Evolutionary conservation across 148 eudicot species (phyloP), one percentile per base, ranked within the genome.

Genomic region (Salicornia ramosissima): DNA sequence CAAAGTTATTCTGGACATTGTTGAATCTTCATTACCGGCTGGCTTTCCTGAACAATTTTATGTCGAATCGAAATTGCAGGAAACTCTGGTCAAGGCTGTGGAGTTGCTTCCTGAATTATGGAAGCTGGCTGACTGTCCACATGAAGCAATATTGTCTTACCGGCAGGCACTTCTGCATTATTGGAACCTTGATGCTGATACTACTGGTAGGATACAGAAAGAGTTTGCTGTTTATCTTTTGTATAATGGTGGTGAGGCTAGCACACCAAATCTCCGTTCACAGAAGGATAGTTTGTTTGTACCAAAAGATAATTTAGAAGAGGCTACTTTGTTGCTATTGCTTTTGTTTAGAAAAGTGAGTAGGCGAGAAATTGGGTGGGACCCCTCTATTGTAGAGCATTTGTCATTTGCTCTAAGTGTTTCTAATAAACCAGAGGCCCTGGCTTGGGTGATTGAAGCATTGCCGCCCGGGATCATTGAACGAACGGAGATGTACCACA

Each of bases 101-200:
- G 89, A 88, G 79, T 74, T 90, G 77, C 89, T 90, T 81, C 98
- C 98, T 25, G 96, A 87, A 70, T 77, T 94, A 61, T 94, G 96
- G 88, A 87, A 87, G 73, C 81, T 87, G 31, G 84, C 91, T 65
- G 87, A 78, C 55, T 83, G 81, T 67, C 91, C 92, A 34, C 67
- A 64, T 50, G 96, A 88, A 68, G 83, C 88, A 55, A 84, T 90
- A 52, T 78, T 85, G 68, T 75, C 97, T 14, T 94, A 88, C 69
- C 82, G 98, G 21, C 77, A 83, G 53, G 89, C 92, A 67, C 86
- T 94, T 31, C 88, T 94, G 21, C 81, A 81, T 80, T 76, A 70
- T 16, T 88, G 98, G 97, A 88, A 87, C 61, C 89, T 94, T 64
- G 96, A 88, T 67, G 70, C 77, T 42, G 83, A 80, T 76, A 84